Evolutionary conservation across 1,284 basidiomycete genomes (phyloP), one percentile per base, ranked within the genome.

Genomic region (Trametes polyzona): DNA sequence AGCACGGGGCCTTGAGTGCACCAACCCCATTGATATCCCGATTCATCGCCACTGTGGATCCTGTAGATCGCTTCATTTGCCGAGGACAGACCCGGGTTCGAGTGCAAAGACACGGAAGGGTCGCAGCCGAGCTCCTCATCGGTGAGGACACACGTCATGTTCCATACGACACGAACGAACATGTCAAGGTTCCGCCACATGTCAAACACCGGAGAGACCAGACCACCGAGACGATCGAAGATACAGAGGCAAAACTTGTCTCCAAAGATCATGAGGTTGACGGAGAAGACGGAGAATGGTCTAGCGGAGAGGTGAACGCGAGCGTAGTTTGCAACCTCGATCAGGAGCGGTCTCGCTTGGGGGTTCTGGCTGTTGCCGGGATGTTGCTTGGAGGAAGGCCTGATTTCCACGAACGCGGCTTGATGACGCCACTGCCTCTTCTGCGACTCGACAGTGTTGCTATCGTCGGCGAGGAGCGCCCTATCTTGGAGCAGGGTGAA

Each of bases 201-300:
- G 32, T 55, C 30, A 19, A 29, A 44, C 4, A 26, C 23, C n/a
- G 59, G 55, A 4, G 65, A 68, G 42, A 67, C n/a, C 14, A 32
- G 26, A 23, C 62, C 60, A 12, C 65, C 64, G n/a, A 26, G 51
- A n/a, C 64, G 59, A 37, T 67, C 65, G 37, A 63, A 63, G 9
- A 64, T 61, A 16, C 26, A 50, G 12, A 66, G 64, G 21, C 56
- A 62, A 49, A 67, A 70, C 7, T 48, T 24, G 33, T 37, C 40
- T 1, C 67, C 66, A 32, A 41, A 65, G 17, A 70, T 60, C 9
- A 68, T 54, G 14, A 70, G 43, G 9, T 56, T 55, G 47, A 68
- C 35, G n/a, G 65, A 63, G 43, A 65, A 70, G n/a, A 65, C 53
- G 37, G 54, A 57, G 57, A 70, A 70, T 1, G 68, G 67, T 10